These are phyloP conservation scores for Spathaspora girioi DNA, from an alignment of 805 yeast species.

Conservation along the genomic window DNA sequence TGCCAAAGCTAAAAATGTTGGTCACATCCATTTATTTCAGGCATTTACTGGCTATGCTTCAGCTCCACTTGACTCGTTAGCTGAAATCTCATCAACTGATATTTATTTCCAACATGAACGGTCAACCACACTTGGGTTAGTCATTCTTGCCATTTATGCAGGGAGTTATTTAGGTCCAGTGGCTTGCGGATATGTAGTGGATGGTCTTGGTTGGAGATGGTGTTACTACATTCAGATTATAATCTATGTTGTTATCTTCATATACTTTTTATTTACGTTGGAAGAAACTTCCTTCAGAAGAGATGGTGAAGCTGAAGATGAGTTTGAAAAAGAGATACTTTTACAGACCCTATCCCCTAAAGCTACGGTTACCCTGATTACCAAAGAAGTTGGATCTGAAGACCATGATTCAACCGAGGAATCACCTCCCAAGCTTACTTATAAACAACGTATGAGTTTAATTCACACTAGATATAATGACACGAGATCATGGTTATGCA, in stretches of 20 bases:
- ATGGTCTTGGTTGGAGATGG: conserved; percentile 41
- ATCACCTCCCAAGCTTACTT: conserved; percentile 31
- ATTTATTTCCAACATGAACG: conserved; percentile 43
- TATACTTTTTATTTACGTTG: conserved; percentile 32
- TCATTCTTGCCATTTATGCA: conserved; percentile 39
- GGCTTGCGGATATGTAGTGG: conserved; percentile 41
- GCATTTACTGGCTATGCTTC: conserved; percentile 29
- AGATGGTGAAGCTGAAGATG: too few relatives aligned
- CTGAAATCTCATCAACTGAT: conserved; percentile 43
- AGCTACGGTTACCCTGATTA: neutral
- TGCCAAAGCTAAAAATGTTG: conserved; percentile 17
- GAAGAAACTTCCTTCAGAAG: conserved; percentile 43
- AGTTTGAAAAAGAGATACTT: conserved; percentile 29
- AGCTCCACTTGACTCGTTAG: conserved; percentile 44
- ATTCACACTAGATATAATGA: conserved; percentile 38
- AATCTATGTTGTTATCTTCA: conserved; percentile 29
- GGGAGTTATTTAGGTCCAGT: conserved; percentile 44
- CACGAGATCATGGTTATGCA: conserved; percentile 35
- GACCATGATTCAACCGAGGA: conserved; percentile 18
- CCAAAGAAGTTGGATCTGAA: conserved; percentile 4
- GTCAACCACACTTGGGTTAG: conserved; percentile 27
- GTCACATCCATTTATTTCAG: conserved; percentile 21
- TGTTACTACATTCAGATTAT: too few relatives aligned
- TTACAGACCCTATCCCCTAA: conserved; percentile 21
- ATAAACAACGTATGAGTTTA: conserved; percentile 33